Conservation (phyloP, 768 basidiomycete genomes). For the Boletus huronensis region DNA sequence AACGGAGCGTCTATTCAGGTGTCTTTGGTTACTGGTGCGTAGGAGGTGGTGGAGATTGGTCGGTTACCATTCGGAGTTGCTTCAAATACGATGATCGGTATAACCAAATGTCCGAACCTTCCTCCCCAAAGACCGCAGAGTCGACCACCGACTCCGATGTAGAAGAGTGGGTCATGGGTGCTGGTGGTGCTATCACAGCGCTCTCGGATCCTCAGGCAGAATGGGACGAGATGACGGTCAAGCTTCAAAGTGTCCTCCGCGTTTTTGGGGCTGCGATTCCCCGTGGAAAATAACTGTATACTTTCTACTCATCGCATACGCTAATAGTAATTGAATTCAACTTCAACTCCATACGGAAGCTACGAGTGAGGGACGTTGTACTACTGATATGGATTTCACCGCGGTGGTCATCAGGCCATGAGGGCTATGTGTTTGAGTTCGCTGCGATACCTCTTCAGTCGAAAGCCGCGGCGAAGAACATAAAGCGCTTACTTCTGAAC, state of each 20-base stretch:
- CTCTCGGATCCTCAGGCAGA: conserved; percentile 81
- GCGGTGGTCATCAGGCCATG: conserved; percentile 51
- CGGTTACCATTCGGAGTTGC: conserved; percentile 91
- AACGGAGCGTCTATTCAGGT: conserved; percentile 85
- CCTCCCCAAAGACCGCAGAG: conserved; percentile 5
- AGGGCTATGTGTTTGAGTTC: conserved; percentile 80
- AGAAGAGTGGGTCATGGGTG: conserved; percentile 78
- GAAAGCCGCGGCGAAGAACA: not conserved
- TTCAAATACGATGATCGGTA: conserved; percentile 59
- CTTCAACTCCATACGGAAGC: conserved; percentile 24
- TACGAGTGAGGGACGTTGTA: not conserved
- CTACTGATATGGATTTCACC: not conserved
- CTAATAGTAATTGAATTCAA: conserved; percentile 33
- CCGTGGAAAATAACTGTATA: conserved; percentile 15
- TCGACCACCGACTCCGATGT: conserved; percentile 9
- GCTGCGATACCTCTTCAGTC: conserved; percentile 36
- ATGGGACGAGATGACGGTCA: conserved; percentile 94
- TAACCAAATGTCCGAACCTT: conserved; percentile 9
- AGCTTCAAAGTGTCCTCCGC: conserved; percentile 73
- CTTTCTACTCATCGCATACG: not conserved
- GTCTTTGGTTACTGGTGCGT: conserved; percentile 92
- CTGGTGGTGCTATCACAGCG: conserved; percentile 96
- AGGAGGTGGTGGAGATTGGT: conserved; percentile 87
- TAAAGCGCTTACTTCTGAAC: conserved; percentile 64
- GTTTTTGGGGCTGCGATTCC: conserved; percentile 48